Base-by-base conservation (phyloP, 352 stramenopile species). In the Phytopythium delawarense region DNA sequence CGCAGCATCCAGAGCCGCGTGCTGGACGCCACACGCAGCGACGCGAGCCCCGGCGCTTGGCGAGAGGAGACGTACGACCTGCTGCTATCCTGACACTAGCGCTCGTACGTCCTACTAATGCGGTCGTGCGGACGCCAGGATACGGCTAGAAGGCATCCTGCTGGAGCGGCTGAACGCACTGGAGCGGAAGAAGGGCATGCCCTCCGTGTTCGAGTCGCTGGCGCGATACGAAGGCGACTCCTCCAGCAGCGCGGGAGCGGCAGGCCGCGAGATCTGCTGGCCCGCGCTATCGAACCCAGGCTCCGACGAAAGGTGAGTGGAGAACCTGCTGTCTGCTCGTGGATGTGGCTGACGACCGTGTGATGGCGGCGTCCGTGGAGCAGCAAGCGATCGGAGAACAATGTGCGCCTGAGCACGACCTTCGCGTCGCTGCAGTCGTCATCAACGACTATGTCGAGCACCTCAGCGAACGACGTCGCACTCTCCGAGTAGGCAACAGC, bases 241-340 rank as follows among this genome's bases (percentile, higher is more conserved):
- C 18, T 2, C 2, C 4, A 30, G 34, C n/a, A 18, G 44, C 51
- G 32, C 18, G 45, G 28, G 48, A 32, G 37, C 45, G 4, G 23
- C 12, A 6, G 30, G n/a, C 21, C 61, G 16, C 25, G 57, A 62
- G 37, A 57, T 73, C 20, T 78, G 67, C 39, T 75, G 71, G 67
- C 64, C 71, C 1, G 61, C 21, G 9, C 57, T 52, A 7, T 71
- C 66, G 4, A 64, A 64, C 49, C 35, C 51, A 3, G 35, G 20
- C 21, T 69, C 63, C 7, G 63, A 69, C 16, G 59, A 65, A 16
- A 69, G 63, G 63, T 65, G 5, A 25, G 32, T 61, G 40, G 20
- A 11, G 37, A 42, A 9, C 16, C 37, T 42, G 37, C 37, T 42
- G 37, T 42, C 37, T 4, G 37, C 8, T 42, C 1, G 25, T 2